phyloP scores from a whole-genome alignment of 805 yeast genomes.

The Yarrowia sp. region DNA sequence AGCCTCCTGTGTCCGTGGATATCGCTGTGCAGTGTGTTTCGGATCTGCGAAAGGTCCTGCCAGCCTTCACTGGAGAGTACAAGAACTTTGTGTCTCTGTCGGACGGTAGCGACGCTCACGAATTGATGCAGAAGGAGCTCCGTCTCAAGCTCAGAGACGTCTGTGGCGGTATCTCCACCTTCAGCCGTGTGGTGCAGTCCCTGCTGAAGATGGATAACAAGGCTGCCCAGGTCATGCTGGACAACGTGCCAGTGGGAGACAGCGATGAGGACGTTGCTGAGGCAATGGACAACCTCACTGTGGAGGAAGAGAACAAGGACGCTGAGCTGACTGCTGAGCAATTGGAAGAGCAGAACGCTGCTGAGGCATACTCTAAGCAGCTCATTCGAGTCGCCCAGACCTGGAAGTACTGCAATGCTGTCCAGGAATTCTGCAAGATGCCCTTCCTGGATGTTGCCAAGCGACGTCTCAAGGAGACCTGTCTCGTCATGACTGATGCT shows the following conservation, averaged over 20 bases:
- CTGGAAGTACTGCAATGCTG: constrained; percentile 21
- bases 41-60: constrained; percentile 35
- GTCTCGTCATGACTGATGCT: constrained; percentile 8
- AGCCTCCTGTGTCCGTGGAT: constrained; percentile 51
- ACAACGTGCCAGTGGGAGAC: constrained; percentile 19
- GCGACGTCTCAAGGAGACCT: neutral
- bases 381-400: constrained; percentile 27
- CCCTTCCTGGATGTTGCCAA: constrained; percentile 16
- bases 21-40: constrained; percentile 53
- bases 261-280: constrained; percentile 5
- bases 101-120: constrained; percentile 2
- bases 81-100: constrained; percentile 23
- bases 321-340: constrained; percentile 1
- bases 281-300: neutral
- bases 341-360: neutral
- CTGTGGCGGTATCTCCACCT: neutral
- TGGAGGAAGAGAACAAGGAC: neutral
- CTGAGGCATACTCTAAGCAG: constrained; percentile 12
- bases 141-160: constrained; percentile 14
- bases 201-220: constrained; percentile 12
- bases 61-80: constrained; percentile 21
- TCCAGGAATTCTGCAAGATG: constrained; percentile 10
- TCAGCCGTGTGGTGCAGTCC: constrained; percentile 8
- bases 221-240: constrained; percentile 5
- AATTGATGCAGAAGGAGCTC: constrained; percentile 14